Evolutionary conservation across 108 stramenopile genomes (phyloP), one percentile per base, ranked within the genome.

Genomic region (Nannochloropsis salina): DNA sequence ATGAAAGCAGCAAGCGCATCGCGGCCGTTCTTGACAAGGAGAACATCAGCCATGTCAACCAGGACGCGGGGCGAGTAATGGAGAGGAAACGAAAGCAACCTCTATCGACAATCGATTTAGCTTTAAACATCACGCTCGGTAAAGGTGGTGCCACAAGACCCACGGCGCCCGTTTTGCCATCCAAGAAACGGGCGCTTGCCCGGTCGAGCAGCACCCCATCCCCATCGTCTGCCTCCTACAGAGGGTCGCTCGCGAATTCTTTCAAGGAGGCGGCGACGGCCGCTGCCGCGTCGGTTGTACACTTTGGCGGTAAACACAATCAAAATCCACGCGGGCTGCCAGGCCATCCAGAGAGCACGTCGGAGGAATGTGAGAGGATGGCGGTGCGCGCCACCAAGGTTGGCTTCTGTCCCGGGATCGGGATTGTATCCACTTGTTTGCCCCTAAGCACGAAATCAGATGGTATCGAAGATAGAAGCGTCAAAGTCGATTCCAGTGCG

Each of bases 171-270:
- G 47, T 10, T 15, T 51, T 51, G 10, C 61, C 8, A 4, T 74
- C 61, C 61, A 74, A 74, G 6, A 15, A n/a, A 74, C 61, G 61
- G 61, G 61, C 61, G 20, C 8, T 74, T 4, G 6, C n/a, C 20
- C 61, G 61, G 61, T 74, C 61, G 61, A 74, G 61, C 61, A 74
- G 61, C 61, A 74, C 61, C 20, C 61, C 61, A 15, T n/a, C 61
- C 6, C n/a, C 61, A 3, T 74, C 61, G 8, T 74, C 61, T 74
- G 61, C 61, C 61, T 74, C 61, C 61, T n/a, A 74, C 61, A 74
- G n/a, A 8, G 61, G 61, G 3, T 74, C 61, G 20, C 61, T 74
- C 61, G 61, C 6, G 20, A 15, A 74, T n/a, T 74, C 61, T n/a
- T 74, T 74, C 61, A 74, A 74, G 3, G 2, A 15, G 2, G 61